phyloP scores from a whole-genome alignment of 2,329 filamentous ascomycete genomes.

The Laburnicola sp. region DNA sequence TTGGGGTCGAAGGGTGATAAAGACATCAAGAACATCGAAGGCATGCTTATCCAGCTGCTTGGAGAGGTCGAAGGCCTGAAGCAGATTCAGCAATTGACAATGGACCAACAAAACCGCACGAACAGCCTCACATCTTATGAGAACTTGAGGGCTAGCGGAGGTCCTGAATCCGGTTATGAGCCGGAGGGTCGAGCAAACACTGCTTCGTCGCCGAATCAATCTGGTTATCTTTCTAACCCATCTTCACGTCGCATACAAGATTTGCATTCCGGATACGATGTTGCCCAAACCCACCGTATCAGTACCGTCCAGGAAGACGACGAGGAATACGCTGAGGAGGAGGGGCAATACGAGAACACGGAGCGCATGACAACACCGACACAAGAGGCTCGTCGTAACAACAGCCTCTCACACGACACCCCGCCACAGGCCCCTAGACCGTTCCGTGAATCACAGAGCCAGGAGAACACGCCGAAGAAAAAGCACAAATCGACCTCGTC shows the following conservation, averaged over 20 bases:
- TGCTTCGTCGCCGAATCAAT: constrained; percentile 73
- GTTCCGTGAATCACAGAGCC: constrained; percentile 59
- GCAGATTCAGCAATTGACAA: constrained; percentile 41
- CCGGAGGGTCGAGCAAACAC: constrained; percentile 79
- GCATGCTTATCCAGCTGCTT: constrained; percentile 78
- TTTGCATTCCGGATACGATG: constrained; percentile 56
- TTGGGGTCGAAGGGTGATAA: constrained; percentile 84
- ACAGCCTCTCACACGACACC: constrained; percentile 45
- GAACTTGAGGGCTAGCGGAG: constrained; percentile 69
- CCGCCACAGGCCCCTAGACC: constrained; percentile 57
- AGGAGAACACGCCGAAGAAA: constrained; percentile 77
- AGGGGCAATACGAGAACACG: constrained; percentile 62
- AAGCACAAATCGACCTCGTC: constrained; percentile 89
- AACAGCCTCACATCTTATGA: constrained; percentile 69
- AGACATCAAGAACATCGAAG: constrained; percentile 77
- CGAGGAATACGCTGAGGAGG: constrained; percentile 70
- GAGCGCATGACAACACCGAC: constrained; percentile 65
- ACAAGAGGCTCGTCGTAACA: constrained; percentile 52
- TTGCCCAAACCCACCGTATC: constrained; percentile 71
- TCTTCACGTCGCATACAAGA: constrained; percentile 51
- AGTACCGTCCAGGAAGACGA: constrained; percentile 83
- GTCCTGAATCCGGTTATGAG: constrained; percentile 68
- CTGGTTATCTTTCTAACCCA: constrained; percentile 71
- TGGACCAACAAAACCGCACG: constrained; percentile 38
- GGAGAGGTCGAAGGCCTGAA: constrained; percentile 78